Base-by-base conservation (phyloP, 1,284 basidiomycete species). In the Boletus smithii region DNA sequence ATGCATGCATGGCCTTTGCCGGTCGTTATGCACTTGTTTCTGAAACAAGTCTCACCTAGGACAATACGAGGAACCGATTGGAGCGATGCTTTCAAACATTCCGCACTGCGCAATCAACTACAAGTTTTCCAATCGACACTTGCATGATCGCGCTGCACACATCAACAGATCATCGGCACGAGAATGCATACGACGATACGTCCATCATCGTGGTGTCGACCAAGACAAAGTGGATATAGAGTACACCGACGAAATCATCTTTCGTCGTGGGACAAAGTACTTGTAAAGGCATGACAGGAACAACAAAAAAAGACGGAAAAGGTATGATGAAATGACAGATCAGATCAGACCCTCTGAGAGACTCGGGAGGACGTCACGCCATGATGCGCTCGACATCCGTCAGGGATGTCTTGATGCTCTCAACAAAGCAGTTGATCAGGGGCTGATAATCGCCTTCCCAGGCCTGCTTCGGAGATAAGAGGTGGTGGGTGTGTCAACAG, bases 371-470 rank as follows among this genome's bases (percentile, higher is more conserved):
- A 26, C 2, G n/a, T 63, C 47, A 60, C n/a, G 50, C 40, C 65
- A 64, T 66, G 39, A 64, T 64, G 7, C 54, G 54, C 7, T 68
- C 63, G 7, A 64, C 59, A 2, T 64, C 66, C 18, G 39, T 45
- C 24, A 67, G 42, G 3, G 66, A 60, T 13, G 36, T 11, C 8
- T 54, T 57, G 47, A 56, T 53, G 17, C 57, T 54, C 26, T 68
- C 56, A 2, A 67, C 64, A 24, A 64, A 46, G 24, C 66, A 65
- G 29, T 62, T 58, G 38, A 64, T 64, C 51, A 64, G 36, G 16
- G 62, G 66, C 17, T 62, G 60, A 22, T 66, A 64, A 22, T 64
- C 59, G 3, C 62, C 62, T 20, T 68, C 64, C 62, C 62, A 64
- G 14, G 62, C 62, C 62, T 64, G 41, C 2, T 23, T 23, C 4